phyloP scores from a whole-genome alignment of 2,329 filamentous ascomycete genomes.

The Helotiales sp. region DNA sequence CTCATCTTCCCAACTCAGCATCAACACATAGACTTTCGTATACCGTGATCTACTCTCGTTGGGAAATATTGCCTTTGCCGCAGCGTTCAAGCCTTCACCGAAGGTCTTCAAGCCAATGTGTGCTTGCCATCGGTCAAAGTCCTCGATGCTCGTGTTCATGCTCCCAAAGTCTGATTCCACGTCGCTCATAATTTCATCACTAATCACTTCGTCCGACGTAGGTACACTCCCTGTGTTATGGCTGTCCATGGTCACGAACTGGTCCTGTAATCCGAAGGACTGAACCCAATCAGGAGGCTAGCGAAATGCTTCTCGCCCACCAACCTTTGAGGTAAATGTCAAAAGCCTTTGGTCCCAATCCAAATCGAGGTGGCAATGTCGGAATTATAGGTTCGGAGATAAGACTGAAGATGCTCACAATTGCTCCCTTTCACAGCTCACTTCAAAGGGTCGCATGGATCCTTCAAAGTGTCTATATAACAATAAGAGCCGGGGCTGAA shows the following conservation, averaged over 20 bases:
- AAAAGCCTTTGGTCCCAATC: background rate
- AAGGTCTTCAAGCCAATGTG: conserved; percentile 24
- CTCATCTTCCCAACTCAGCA: conserved; percentile 25
- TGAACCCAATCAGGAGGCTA: too few relatives aligned
- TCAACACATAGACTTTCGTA: conserved; percentile 24
- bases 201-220: background rate
- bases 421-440: background rate
- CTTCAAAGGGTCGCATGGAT: background rate
- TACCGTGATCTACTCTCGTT: conserved; percentile 15
- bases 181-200: conserved; percentile 11
- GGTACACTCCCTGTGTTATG: background rate
- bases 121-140: conserved; percentile 20
- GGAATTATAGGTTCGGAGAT: background rate
- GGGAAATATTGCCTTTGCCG: conserved; percentile 26
- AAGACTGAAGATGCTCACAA: background rate
- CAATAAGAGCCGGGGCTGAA: background rate
- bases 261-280: too few relatives aligned
- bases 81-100: conserved; percentile 22
- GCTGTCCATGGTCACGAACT: background rate
- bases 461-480: background rate
- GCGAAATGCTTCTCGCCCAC: too few relatives aligned
- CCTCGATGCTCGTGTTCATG: conserved; percentile 10
- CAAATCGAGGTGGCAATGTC: background rate
- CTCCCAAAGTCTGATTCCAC: background rate
- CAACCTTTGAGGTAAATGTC: background rate